phyloP scores from a whole-genome alignment of 768 basidiomycete genomes.

The Lactifluus pinguis region DNA sequence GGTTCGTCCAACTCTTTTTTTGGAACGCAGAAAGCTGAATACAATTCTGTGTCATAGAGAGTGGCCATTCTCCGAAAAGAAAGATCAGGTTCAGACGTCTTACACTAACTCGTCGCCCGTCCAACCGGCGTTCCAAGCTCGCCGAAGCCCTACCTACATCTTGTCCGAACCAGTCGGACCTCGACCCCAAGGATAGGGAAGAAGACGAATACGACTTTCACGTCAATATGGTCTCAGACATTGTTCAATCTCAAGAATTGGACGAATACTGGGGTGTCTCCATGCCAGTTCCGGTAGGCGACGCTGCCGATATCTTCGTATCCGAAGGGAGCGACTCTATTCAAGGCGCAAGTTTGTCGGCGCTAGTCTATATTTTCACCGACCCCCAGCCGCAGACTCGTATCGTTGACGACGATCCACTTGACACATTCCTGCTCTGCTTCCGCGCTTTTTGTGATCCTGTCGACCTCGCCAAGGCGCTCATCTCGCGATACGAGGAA shows the following conservation, averaged over 20 bases:
- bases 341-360: conserved; percentile 5
- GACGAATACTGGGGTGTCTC: conserved; percentile 8
- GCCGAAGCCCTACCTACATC: background rate
- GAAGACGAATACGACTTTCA: conserved; percentile 8
- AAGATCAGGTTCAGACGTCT: background rate
- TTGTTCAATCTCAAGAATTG: background rate
- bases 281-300: conserved; percentile 3
- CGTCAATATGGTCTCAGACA: conserved; percentile 1
- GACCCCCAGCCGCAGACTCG: conserved; percentile 4
- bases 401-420: background rate
- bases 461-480: conserved; percentile 1
- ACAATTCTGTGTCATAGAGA: background rate
- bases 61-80: conserved; percentile 2
- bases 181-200: background rate
- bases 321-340: background rate
- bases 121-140: background rate
- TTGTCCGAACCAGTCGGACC: background rate
- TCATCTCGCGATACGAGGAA: conserved; percentile 9
- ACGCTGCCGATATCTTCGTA: background rate
- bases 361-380: conserved; percentile 5
- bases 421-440: conserved; percentile 7
- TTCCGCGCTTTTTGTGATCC: conserved; percentile 11
- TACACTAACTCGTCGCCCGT: conserved; percentile 6
- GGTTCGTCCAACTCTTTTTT: background rate
- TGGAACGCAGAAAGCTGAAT: background rate